Conservation (phyloP, 768 basidiomycete species). For the Suillus clintonianus region DNA sequence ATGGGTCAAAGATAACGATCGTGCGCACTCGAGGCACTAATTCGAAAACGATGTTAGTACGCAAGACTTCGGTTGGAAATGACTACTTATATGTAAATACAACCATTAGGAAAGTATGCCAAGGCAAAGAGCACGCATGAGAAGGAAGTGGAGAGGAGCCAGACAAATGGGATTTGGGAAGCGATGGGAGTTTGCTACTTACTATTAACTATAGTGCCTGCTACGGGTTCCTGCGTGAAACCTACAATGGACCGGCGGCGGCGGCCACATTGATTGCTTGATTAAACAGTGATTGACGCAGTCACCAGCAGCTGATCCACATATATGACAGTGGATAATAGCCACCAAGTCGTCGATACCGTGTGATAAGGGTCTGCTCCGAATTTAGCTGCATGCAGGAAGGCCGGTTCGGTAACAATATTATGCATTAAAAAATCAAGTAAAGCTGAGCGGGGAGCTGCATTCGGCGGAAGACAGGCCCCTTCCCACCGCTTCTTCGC, state of each 20-base stretch:
- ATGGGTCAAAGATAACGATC: background rate
- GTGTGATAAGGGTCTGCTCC: background rate
- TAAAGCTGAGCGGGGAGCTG: background rate
- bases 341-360: background rate
- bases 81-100: background rate
- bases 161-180: background rate
- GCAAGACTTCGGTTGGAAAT: background rate
- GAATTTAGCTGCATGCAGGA: background rate
- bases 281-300: background rate
- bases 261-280: background rate
- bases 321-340: background rate
- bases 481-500: background rate
- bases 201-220: background rate
- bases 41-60: background rate
- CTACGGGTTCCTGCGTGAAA: background rate
- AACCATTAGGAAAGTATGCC: background rate
- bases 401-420: background rate
- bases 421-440: background rate
- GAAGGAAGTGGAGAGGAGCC: background rate
- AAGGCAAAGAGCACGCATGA: background rate
- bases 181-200: background rate
- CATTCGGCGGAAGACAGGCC: background rate
- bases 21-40: background rate
- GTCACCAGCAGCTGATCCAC: background rate
- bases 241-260: background rate